These are phyloP conservation scores for Boletus bicolor DNA, from an alignment of 768 basidiomycete genomes.

Conservation along the genomic window DNA sequence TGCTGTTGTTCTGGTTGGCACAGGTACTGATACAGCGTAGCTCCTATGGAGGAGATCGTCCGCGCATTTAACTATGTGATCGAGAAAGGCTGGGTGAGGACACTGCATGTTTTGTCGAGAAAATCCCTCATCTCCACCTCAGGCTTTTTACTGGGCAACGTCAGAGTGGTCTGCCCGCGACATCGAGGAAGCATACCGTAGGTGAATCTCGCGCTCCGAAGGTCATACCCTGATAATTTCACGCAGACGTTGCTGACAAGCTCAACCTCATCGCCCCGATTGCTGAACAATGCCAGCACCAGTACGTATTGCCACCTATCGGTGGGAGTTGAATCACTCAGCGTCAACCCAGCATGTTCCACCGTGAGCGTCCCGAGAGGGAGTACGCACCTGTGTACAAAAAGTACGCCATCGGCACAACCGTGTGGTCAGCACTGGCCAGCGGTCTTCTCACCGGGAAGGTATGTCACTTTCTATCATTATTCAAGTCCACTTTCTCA, in stretches of 20 bases:
- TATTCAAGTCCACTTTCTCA: not conserved
- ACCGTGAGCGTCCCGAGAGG: conserved; percentile 52
- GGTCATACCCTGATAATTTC: not conserved
- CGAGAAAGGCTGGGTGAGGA: conserved; percentile 43
- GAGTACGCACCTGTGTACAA: conserved; percentile 48
- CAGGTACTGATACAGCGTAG: conserved; percentile 17
- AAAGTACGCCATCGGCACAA: conserved; percentile 46
- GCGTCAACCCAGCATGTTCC: conserved; percentile 40
- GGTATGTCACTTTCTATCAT: conserved; percentile 18
- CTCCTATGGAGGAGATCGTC: conserved; percentile 53
- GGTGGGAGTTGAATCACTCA: not conserved
- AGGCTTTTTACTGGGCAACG: conserved; percentile 48
- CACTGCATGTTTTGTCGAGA: not conserved
- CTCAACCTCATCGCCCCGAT: conserved; percentile 49
- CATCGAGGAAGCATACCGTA: conserved; percentile 44
- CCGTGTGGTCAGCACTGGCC: conserved; percentile 56
- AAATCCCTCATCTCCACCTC: not conserved
- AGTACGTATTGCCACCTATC: conserved; percentile 24
- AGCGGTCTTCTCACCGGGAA: conserved; percentile 55
- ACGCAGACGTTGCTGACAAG: conserved; percentile 45
- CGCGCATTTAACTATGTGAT: conserved; percentile 57
- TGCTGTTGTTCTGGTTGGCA: not conserved
- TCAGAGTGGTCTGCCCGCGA: conserved; percentile 56
- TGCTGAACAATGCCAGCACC: conserved; percentile 51
- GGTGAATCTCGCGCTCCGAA: not conserved